phyloP scores from a whole-genome alignment of 2,329 filamentous ascomycete species.

The Purpureocillium takamizusanense region DNA sequence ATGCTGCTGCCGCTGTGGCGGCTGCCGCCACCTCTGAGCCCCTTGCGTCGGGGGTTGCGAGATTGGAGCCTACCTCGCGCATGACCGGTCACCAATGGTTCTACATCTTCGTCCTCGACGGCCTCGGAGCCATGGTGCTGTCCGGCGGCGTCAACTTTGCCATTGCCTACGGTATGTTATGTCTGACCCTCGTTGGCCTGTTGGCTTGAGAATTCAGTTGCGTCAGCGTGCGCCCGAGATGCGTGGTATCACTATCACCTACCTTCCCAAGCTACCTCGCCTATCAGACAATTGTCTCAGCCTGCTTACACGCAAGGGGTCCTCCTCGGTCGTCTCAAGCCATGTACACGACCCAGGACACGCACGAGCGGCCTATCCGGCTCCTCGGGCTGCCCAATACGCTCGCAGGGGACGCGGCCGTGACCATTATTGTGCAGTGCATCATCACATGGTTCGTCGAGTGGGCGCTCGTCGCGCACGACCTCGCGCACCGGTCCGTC shows the following conservation, averaged over 20 bases:
- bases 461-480: slow-evolving; percentile 34
- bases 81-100: slow-evolving; percentile 35
- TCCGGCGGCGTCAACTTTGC: slow-evolving; percentile 43
- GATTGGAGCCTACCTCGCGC: slow-evolving; percentile 26
- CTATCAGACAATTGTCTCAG: too few species aligned
- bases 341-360: slow-evolving; percentile 35
- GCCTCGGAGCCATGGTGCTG: slow-evolving; percentile 35
- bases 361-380: slow-evolving; percentile 27
- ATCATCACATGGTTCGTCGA: slow-evolving; percentile 44
- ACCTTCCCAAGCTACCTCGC: too few species aligned
- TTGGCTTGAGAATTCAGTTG: too few species aligned
- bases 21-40: too few species aligned
- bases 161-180: slow-evolving; percentile 40
- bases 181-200: too few species aligned
- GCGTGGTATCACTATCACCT: too few species aligned
- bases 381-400: slow-evolving; percentile 43
- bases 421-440: slow-evolving; percentile 43
- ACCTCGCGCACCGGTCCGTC: slow-evolving; percentile 34
- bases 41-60: too few species aligned
- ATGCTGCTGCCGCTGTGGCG: too few species aligned
- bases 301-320: slow-evolving; percentile 25
- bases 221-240: too few species aligned
- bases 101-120: slow-evolving; percentile 39
- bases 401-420: slow-evolving; percentile 35
- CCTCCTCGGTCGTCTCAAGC: slow-evolving; percentile 17